A percentile compares a stretch with the other conserved stretches of the same genome.
Evolutionary conservation across 2,329 filamentous ascomycete species (phyloP).

Genomic region (Grosmannia huntii): DNA sequence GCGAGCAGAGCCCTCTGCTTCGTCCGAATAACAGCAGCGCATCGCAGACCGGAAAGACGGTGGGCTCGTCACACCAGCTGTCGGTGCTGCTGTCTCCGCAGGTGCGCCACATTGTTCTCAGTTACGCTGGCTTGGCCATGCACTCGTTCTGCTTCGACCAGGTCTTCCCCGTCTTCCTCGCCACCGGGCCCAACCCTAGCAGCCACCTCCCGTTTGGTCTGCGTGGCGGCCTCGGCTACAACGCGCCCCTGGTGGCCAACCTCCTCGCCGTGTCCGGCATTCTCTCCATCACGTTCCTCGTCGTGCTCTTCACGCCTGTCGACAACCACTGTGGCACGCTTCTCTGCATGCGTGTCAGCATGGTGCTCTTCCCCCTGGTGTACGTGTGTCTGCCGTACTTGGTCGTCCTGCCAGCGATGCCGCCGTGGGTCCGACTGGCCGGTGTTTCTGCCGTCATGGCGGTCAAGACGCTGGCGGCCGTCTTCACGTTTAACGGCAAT

Average conservation of each 20-base stretch:
- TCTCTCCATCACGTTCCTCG: slow-evolving; percentile 5
- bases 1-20: neutral
- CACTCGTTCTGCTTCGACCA: slow-evolving; percentile 10
- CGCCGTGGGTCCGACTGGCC: neutral
- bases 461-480: slow-evolving; percentile 2
- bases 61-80: neutral
- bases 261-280: slow-evolving; percentile 3
- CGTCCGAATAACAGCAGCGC: no score
- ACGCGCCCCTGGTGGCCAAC: neutral
- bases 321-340: slow-evolving; percentile 4
- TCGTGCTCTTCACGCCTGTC: slow-evolving; percentile 4
- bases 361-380: neutral
- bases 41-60: neutral
- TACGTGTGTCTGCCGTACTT: slow-evolving; percentile 7
- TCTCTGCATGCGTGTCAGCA: slow-evolving; percentile 4
- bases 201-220: neutral
- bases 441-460: neutral
- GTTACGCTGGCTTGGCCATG: slow-evolving; percentile 6
- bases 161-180: slow-evolving; percentile 9
- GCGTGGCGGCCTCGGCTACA: slow-evolving; percentile 6
- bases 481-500: slow-evolving; percentile 9
- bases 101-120: slow-evolving; percentile 1
- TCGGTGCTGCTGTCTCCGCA: neutral
- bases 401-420: neutral
- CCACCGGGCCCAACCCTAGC: neutral